phyloP scores from a whole-genome alignment of 2,329 filamentous ascomycete species.

The Cordyceps fumosorosea region DNA sequence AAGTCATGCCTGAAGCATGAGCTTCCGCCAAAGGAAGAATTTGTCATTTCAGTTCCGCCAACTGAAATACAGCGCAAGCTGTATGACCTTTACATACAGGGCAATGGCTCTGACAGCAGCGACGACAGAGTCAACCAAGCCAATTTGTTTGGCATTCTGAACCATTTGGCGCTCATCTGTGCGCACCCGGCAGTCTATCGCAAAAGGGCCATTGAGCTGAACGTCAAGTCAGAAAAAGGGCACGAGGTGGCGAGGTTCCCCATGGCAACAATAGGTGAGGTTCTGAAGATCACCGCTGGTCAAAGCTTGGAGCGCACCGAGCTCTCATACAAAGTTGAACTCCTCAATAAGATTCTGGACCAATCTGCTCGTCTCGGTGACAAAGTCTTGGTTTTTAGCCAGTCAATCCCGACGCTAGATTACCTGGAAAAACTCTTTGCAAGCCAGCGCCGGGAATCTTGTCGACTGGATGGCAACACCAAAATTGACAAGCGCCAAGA shows the following conservation, averaged over 20 bases:
- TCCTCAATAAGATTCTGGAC: constrained; percentile 64
- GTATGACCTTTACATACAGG: constrained; percentile 47
- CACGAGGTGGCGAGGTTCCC: constrained; percentile 19
- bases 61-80: constrained; percentile 56
- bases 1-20: constrained; percentile 54
- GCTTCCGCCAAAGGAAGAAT: constrained; percentile 72
- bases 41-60: constrained; percentile 68
- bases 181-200: constrained; percentile 46
- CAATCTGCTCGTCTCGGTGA: constrained; percentile 57
- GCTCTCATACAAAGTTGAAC: constrained; percentile 61
- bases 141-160: constrained; percentile 30
- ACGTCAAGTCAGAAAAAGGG: constrained; percentile 9
- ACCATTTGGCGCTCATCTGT: constrained; percentile 41
- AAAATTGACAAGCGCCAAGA: constrained; percentile 50
- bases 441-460: constrained; percentile 39
- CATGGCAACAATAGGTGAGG: constrained; percentile 21
- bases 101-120: constrained; percentile 7
- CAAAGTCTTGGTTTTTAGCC: constrained; percentile 75
- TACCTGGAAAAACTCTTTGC: constrained; percentile 57
- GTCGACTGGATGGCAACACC: constrained; percentile 63
- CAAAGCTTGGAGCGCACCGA: constrained; percentile 37
- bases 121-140: constrained; percentile 10
- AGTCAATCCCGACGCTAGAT: constrained; percentile 62
- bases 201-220: constrained; percentile 23
- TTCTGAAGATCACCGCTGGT: constrained; percentile 30